These are phyloP conservation scores for Colletotrichum spinosum DNA, from an alignment of 2,329 filamentous ascomycete genomes.

Conservation along the genomic window DNA sequence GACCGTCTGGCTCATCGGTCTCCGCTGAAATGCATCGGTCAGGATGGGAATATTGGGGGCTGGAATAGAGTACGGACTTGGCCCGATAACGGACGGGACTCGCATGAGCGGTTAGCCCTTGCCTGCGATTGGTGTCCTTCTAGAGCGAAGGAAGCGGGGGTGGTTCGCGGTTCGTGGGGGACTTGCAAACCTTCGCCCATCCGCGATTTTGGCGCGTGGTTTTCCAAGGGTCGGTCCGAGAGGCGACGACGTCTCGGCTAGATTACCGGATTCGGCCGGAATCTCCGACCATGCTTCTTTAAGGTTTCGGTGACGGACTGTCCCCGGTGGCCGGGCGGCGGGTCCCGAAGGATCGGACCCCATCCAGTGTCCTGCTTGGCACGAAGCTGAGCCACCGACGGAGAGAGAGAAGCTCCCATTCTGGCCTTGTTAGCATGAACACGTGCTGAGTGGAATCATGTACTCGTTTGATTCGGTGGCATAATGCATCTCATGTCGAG, in stretches of 20 bases:
- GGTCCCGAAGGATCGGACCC: conserved; percentile 3
- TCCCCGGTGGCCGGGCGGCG: conserved; percentile 9
- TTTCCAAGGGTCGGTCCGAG: conserved; percentile 1
- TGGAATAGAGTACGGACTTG: neutral
- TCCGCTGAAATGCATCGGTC: conserved; percentile 1
- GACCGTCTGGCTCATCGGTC: neutral
- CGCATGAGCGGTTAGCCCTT: conserved; percentile 12
- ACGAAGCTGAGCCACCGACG: conserved; percentile 4
- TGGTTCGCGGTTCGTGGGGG: neutral
- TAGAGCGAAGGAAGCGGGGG: conserved; percentile 6
- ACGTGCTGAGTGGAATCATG: neutral
- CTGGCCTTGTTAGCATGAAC: neutral
- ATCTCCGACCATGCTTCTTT: neutral
- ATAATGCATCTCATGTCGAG: neutral
- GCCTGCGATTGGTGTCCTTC: conserved; percentile 4
- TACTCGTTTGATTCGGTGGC: neutral
- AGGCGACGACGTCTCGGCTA: neutral
- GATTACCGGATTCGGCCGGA: conserved; percentile 1
- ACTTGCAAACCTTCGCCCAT: neutral
- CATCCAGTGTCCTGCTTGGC: neutral
- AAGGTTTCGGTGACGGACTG: neutral
- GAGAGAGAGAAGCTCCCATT: neutral
- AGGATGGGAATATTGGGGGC: neutral
- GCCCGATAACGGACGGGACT: neutral
- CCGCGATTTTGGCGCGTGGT: neutral